A percentile compares a stretch with the other conserved stretches of the same genome.
Evolutionary conservation across 2,329 filamentous ascomycete species (phyloP).

Genomic region (Calonectria pteridis): DNA sequence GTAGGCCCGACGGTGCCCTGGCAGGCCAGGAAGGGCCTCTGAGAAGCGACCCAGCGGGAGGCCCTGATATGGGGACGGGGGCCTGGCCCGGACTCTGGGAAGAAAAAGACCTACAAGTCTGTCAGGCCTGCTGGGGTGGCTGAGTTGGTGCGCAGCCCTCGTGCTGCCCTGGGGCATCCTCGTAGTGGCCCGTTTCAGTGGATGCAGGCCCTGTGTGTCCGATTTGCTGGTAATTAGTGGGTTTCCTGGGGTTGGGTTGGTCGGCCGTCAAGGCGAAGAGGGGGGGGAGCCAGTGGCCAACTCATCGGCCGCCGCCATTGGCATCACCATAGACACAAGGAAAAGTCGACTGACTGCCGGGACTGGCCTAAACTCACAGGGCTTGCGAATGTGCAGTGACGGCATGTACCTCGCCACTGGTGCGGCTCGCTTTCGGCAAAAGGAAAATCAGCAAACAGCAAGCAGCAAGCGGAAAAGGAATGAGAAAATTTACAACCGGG

Average conservation of each 20-base stretch:
- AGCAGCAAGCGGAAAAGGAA: neutral
- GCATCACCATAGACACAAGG: neutral
- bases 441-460: neutral
- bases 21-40: conserved; percentile 13
- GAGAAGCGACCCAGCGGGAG: neutral
- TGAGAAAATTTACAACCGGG: neutral
- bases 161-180: neutral
- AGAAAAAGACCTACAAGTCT: neutral
- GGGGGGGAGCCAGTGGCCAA: neutral
- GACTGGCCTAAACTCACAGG: neutral
- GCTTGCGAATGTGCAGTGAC: neutral
- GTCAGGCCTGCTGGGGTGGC: conserved; percentile 10
- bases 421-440: neutral
- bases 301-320: neutral
- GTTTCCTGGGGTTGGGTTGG: neutral
- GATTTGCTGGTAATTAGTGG: conserved; percentile 17
- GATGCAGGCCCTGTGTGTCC: conserved; percentile 13
- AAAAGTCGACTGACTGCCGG: neutral
- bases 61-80: neutral
- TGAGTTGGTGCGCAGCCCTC: conserved; percentile 24
- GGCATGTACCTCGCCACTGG: neutral
- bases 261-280: neutral
- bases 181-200: conserved; percentile 21
- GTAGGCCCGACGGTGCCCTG: conserved; percentile 13
- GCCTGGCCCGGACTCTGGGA: neutral